Evolutionary conservation across 352 stramenopile genomes (phyloP), one percentile per base, ranked within the genome.

Genomic region (Pythium folliculosum): DNA sequence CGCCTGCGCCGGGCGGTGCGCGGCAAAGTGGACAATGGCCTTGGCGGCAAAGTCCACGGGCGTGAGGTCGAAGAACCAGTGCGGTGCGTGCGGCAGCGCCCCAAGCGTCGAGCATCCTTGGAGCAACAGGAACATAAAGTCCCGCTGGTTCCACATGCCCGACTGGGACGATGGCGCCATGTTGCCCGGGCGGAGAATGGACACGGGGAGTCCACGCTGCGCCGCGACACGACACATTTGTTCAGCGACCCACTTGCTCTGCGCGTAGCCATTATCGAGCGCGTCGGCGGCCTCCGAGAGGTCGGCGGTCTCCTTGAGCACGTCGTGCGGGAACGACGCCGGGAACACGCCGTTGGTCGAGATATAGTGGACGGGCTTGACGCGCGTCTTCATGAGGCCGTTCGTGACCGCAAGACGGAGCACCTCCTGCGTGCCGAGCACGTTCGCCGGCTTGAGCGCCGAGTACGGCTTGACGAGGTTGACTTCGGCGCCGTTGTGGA

Each of bases 161-260:
- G 77, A 84, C 8, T 40, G 40, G 4, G 80, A 88, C 7, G 74
- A 84, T 35, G 81, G 80, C 57, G 86, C 83, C 84, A 98, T 96
- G 72, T 98, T 98, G 16, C 92, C 92, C 5, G 88, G 91, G 38
- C 92, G 86, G 30, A 98, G 77, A 60, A 96, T 86, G 32, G 90
- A 88, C 27, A 96, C 86, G 2, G 91, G 90, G 13, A 98, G 78
- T 10, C 90, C 91, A 30, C 88, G 74, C 9, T 87, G 77, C 30
- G 80, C 81, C 1, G 88, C 89, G 60, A 94, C 82, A 59, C 80
- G 87, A 37, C 91, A 94, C 69, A 96, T 81, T 59, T 95, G 77
- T 75, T 98, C 92, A 3, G 91, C 84, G 38, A 97, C 90, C 92
- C 92, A 97, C 68, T 98, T 98, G 61, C 81, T 95, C 73, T 97